Conservation (phyloP, 495 filamentous ascomycete genomes). For the Annulohypoxylon moriforme region DNA sequence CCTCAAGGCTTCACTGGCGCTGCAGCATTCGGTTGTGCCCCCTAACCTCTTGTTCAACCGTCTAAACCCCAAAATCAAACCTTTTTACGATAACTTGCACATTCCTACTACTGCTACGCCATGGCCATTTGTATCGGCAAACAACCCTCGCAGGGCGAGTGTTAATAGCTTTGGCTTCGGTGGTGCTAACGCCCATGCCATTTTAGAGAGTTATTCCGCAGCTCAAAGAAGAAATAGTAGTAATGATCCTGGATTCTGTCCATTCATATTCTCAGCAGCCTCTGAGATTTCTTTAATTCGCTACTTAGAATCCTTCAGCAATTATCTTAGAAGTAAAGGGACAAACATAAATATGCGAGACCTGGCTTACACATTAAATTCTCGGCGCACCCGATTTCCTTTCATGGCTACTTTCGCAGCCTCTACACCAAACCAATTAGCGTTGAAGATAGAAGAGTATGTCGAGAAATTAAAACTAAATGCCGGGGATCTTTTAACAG, state of each 20-base stretch:
- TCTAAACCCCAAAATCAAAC: constrained; percentile 54
- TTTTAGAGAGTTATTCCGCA: constrained; percentile 51
- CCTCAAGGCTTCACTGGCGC: constrained; percentile 57
- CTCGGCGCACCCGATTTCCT: constrained; percentile 34
- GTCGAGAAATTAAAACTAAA: neutral
- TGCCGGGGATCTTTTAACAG: no score
- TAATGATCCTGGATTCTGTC: neutral
- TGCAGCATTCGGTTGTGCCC: constrained; percentile 60
- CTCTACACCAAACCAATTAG: neutral
- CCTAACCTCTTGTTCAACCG: constrained; percentile 58
- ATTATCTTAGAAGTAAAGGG: neutral
- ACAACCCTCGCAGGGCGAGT: constrained; percentile 24
- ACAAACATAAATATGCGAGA: neutral
- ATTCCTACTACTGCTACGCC: constrained; percentile 42
- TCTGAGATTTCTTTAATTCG: neutral
- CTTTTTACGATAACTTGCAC: constrained; percentile 47
- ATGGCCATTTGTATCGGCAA: constrained; percentile 40
- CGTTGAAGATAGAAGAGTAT: neutral
- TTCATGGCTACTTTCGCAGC: neutral
- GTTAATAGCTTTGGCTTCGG: constrained; percentile 61
- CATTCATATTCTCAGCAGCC: constrained; percentile 23
- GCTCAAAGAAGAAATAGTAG: neutral
- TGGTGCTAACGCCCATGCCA: constrained; percentile 62
- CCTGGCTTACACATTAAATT: constrained; percentile 44
- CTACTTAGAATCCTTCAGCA: neutral